A percentile compares a stretch with the other conserved stretches of the same genome.
These are phyloP conservation scores for Stromatinia cepivora DNA, from an alignment of 2,329 filamentous ascomycete species.

Conservation along the genomic window DNA sequence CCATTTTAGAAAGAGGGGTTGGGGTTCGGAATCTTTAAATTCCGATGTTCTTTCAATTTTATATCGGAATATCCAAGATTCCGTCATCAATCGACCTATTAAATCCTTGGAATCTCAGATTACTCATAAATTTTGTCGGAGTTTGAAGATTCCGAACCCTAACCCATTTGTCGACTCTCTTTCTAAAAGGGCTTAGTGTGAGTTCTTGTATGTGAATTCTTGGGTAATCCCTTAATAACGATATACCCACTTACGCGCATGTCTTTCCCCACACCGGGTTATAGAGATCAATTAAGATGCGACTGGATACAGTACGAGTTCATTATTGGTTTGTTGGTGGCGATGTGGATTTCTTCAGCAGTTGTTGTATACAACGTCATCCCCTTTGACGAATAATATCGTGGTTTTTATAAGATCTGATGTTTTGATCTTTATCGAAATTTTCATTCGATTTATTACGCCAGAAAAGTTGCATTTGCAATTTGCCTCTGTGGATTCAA, in stretches of 20 bases:
- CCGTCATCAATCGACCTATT: no score
- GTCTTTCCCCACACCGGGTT: not conserved
- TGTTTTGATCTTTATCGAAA: not conserved
- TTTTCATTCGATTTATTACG: not conserved
- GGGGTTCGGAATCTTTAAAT: no score
- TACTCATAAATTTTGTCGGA: no score
- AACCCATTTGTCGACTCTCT: no score
- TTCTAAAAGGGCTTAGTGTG: no score
- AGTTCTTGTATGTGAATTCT: no score
- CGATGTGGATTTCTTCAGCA: not conserved
- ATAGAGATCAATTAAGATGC: not conserved
- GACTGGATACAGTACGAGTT: slow-evolving; percentile 14
- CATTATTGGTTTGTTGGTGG: not conserved
- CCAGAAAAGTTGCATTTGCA: not conserved
- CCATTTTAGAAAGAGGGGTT: no score
- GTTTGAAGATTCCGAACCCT: no score
- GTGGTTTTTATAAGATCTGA: not conserved
- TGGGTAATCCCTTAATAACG: not conserved
- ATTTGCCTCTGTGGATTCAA: not conserved
- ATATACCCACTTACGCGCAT: not conserved
- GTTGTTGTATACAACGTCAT: not conserved
- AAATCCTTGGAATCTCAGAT: no score
- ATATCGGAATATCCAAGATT: no score
- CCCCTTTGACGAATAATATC: not conserved
- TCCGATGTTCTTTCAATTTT: no score